Base-by-base conservation (phyloP, 768 basidiomycete genomes). In the Naganishia onofrii region DNA sequence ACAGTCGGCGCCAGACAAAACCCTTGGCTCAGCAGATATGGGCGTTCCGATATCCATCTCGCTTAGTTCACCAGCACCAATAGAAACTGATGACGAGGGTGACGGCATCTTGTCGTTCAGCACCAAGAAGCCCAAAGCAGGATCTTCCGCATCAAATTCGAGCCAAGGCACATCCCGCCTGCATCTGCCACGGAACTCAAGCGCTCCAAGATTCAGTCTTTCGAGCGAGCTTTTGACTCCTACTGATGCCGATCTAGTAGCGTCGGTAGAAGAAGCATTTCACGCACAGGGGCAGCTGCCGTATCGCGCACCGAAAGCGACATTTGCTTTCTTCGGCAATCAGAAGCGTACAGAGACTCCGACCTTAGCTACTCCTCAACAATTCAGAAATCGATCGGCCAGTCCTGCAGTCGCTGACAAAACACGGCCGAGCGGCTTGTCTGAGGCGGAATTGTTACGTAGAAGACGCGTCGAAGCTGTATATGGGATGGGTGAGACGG, bases 51-150 rank as follows among this genome's bases (percentile, higher is more conserved):
- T 70, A 44, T 63, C 60, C 13, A 26, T 28, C 38, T 54, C 31
- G 4, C 15, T 32, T 21, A 56, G 21, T 32, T 38, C 55, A 9
- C 38, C 26, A 21, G 34, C 29, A 21, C 8, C 48, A 52, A n/a
- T 34, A 12, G 65, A n/a, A 26, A 72, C 66, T 74, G 72, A 79
- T 81, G 66, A 79, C 81, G 85, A 84, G 13, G 86, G 79, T 69
- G 89, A 90, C 68, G 89, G 89, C 70, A 84, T 86, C 55, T 87
- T 93, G 74, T 89, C 87, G 32, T 89, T 93, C 78, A 84, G 89
- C 38, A 85, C 90, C 23, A 87, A 52, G 32, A 53, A 85, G 78
- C 85, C 84, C 73, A 78, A 36, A 71, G 70, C 26, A 68, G 67
- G 52, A 74, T 76, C 69, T 60, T 63, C 34, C 78, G 76, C 51